Percentiles rank a stretch among this genome's conserved stretches.
These are phyloP conservation scores for Wilhelminamyces savonicus DNA, from an alignment of 805 yeast genomes.

Conservation along the genomic window DNA sequence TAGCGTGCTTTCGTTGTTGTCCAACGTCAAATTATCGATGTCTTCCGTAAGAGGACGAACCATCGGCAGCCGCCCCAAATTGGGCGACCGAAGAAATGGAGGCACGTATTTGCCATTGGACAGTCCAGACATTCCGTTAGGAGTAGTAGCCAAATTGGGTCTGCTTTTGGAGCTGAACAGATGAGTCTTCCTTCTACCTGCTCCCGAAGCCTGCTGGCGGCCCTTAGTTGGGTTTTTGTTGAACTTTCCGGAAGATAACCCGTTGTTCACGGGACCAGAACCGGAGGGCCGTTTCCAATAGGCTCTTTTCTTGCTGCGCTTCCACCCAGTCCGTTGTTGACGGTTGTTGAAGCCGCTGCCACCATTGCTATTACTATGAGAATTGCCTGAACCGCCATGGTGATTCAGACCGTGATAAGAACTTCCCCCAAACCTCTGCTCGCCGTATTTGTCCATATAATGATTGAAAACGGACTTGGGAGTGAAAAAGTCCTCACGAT, in stretches of 20 bases:
- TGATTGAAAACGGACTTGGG: slow-evolving; percentile 69
- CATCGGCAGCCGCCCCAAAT: slow-evolving; percentile 24
- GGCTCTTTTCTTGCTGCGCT: no score
- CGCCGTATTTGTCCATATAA: slow-evolving; percentile 60
- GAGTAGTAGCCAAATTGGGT: no score
- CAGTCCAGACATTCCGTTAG: background rate
- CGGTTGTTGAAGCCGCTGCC: slow-evolving; percentile 3
- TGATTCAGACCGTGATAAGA: slow-evolving; percentile 21
- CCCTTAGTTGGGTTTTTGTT: no score
- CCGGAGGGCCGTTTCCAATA: no score
- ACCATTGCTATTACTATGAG: slow-evolving; percentile 5
- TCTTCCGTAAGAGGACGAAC: slow-evolving; percentile 30
- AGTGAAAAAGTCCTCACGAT: slow-evolving; percentile 70
- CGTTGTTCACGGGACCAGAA: no score
- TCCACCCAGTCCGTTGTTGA: no score
- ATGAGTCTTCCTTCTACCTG: no score
- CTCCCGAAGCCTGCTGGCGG: no score
- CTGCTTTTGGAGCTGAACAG: no score
- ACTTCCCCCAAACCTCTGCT: slow-evolving; percentile 20
- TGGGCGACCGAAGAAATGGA: slow-evolving; percentile 36
- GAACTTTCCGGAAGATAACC: no score
- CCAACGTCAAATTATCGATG: slow-evolving; percentile 25
- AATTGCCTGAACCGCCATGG: slow-evolving; percentile 28
- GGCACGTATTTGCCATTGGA: slow-evolving; percentile 33
- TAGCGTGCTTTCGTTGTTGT: slow-evolving; percentile 21